These are phyloP conservation scores for Fragaria ananassa DNA, from an alignment of 306 rosid genomes.

Conservation along the genomic window DNA sequence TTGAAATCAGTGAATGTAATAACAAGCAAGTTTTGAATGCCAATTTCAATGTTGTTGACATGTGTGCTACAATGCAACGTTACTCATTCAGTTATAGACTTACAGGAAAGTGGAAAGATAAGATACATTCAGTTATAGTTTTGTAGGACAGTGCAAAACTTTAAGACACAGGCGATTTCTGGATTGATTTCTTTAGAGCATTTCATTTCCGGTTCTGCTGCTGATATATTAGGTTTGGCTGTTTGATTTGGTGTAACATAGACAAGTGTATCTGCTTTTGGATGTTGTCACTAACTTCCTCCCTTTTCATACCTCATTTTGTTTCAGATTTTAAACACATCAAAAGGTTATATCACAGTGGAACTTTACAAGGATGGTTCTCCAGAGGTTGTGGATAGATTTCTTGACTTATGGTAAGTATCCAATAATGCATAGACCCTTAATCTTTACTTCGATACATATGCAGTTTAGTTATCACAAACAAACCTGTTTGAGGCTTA, in stretches of 20 bases:
- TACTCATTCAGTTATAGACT: not conserved
- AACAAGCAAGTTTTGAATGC: not conserved
- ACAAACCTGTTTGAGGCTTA: not conserved
- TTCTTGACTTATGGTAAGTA: constrained; percentile 93
- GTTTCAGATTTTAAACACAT: constrained; percentile 67
- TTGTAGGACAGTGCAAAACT: not conserved
- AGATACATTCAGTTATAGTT: not conserved
- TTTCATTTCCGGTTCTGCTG: not conserved
- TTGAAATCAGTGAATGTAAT: not conserved
- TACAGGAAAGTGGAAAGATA: not conserved
- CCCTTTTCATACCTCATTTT: not conserved
- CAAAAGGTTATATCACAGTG: constrained; percentile 72
- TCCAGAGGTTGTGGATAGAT: constrained; percentile 96
- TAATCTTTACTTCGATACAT: not conserved
- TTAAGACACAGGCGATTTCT: not conserved
- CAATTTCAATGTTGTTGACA: not conserved
- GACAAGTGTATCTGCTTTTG: not conserved
- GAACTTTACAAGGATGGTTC: constrained; percentile 81
- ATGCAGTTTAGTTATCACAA: not conserved
- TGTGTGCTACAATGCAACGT: not conserved
- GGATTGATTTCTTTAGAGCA: not conserved
- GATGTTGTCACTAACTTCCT: not conserved
- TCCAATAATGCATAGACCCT: not conserved
- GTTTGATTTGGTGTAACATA: not conserved
- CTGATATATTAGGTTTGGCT: not conserved